Conservation (phyloP, 2,329 filamentous ascomycete species). For the Knufia petricola region DNA sequence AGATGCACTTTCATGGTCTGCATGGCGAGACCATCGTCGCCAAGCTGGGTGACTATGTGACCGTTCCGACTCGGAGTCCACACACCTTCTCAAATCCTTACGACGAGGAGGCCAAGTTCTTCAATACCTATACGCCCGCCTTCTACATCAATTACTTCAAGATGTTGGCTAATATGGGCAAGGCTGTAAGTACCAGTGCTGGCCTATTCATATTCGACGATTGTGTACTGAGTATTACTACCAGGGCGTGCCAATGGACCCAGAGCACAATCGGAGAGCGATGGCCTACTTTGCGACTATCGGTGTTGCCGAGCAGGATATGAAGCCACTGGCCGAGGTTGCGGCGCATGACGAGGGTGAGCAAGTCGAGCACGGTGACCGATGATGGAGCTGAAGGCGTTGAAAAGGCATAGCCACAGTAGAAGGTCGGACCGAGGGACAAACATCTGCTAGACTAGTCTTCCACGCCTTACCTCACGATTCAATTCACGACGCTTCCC, state of each 20-base stretch:
- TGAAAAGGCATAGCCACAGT: too few species aligned
- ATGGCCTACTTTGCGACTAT: conserved; percentile 24
- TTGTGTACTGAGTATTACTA: too few species aligned
- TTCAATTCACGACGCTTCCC: too few species aligned
- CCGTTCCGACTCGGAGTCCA: conserved; percentile 45
- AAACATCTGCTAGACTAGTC: too few species aligned
- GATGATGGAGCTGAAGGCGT: too few species aligned
- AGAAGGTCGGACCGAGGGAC: too few species aligned
- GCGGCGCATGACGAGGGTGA: not conserved
- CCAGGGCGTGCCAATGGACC: conserved; percentile 17
- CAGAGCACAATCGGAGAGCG: conserved; percentile 19
- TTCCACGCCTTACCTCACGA: too few species aligned
- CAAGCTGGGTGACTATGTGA: conserved; percentile 44
- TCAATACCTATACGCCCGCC: conserved; percentile 49
- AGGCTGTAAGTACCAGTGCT: conserved; percentile 31
- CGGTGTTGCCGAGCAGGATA: conserved; percentile 21
- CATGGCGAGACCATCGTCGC: conserved; percentile 27
- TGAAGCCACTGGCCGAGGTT: conserved; percentile 8
- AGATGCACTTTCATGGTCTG: conserved; percentile 21
- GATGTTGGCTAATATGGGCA: conserved; percentile 38
- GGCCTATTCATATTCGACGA: too few species aligned
- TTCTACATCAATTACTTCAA: conserved; percentile 52
- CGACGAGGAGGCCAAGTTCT: conserved; percentile 45
- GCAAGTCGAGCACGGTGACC: not conserved
- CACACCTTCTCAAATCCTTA: conserved; percentile 49